Base-by-base conservation (phyloP, 768 basidiomycete species). In the Boletus barrowsii region DNA sequence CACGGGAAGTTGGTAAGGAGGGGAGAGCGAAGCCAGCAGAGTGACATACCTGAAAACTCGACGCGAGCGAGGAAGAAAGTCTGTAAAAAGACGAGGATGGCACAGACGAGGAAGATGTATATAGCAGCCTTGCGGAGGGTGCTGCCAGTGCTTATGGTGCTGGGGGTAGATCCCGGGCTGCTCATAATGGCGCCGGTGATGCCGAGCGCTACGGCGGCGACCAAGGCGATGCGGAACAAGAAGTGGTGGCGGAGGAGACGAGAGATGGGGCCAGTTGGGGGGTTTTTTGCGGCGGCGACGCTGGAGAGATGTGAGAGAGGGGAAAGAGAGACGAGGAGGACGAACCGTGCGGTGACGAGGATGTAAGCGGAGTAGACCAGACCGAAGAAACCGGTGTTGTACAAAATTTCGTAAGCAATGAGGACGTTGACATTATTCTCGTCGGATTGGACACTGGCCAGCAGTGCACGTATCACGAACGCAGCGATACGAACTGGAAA, bases 341-440 rank as follows among this genome's bases (percentile, higher is more conserved):
- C 71, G n/a, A 42, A 74, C 72, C 69, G 64, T 18, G 65, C 64
- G 2, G 59, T 47, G 50, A 67, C 59, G 35, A 74, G 67, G 42
- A 56, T 60, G 24, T 69, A 71, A 3, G 65, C 63, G 0, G 68
- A 73, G 58, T 64, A 66, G 42, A 66, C 49, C 1, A 67, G 11
- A 44, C 65, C 58, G 32, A 71, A 74, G 66, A 74, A 72, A 29
- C 71, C 71, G 1, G 59, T 62, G 56, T 67, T 71, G 60, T 73
- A 73, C 17, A 74, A 39, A 51, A 73, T 62, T 51, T 62, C 53
- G 18, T 68, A 66, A 15, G 73, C 65, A 29, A 72, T 48, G 22
- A 70, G 26, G 10, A 68, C 10, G 44, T 62, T 30, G 32, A 62
- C 0, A 20, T 67, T 62, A 22, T 68, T 13, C 1, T 57, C 65